Evolutionary conservation across 2,329 filamentous ascomycete genomes (phyloP).

Genomic region (Pseudogymnoascus sp.): DNA sequence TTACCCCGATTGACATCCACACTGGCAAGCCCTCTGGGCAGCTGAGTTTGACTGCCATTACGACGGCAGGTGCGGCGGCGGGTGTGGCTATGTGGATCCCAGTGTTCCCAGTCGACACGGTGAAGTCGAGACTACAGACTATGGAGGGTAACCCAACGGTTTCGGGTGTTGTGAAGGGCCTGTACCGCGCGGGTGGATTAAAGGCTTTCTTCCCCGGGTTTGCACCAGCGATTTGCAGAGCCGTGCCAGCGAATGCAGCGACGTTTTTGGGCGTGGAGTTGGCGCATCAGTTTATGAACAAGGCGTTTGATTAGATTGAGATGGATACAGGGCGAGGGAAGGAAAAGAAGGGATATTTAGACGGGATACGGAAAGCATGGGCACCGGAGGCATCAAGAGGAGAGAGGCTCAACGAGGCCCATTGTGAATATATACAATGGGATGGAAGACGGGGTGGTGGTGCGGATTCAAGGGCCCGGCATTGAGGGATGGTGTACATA

Average conservation of each 20-base stretch:
- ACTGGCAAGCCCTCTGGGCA: constrained; percentile 66
- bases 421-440: constrained; percentile 1
- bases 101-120: constrained; percentile 93
- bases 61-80: constrained; percentile 78
- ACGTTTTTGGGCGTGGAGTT: constrained; percentile 85
- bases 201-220: constrained; percentile 97
- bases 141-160: constrained; percentile 79
- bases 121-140: constrained; percentile 90
- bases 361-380: neutral
- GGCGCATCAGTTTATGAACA: constrained; percentile 75
- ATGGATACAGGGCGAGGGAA: neutral
- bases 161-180: constrained; percentile 65
- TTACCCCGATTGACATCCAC: constrained; percentile 73
- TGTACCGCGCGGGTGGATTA: constrained; percentile 76
- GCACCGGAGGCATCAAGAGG: neutral
- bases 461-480: neutral
- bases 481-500: neutral
- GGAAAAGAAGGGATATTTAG: neutral
- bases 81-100: constrained; percentile 99
- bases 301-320: constrained; percentile 48
- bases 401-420: neutral
- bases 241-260: constrained; percentile 91
- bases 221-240: constrained; percentile 82
- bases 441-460: neutral
- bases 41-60: constrained; percentile 73